A percentile compares a stretch with the other conserved stretches of the same genome.
These are phyloP conservation scores for Lentithecium fluviatile DNA, from an alignment of 495 filamentous ascomycete species.

Conservation along the genomic window DNA sequence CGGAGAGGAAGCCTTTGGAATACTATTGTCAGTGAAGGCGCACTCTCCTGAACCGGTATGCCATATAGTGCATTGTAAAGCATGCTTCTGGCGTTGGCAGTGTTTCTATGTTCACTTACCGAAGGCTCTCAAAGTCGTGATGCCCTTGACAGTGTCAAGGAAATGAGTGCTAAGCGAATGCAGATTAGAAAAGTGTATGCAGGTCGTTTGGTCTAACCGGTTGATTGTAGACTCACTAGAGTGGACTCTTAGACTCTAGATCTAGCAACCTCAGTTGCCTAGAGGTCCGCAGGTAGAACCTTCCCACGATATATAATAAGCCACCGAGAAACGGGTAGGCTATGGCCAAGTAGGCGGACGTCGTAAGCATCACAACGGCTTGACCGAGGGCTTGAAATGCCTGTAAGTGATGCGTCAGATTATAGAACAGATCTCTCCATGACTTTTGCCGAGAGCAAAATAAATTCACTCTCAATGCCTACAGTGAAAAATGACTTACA, in stretches of 20 bases:
- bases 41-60: no score
- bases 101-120: background rate
- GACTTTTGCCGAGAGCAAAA: no score
- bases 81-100: no score
- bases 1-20: background rate
- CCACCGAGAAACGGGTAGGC: conserved; percentile 10
- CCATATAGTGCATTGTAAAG: no score
- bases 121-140: conserved; percentile 20
- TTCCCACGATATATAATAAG: conserved; percentile 15
- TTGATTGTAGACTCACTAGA: background rate
- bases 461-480: no score
- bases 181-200: background rate
- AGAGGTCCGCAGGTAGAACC: conserved; percentile 24
- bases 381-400: conserved; percentile 29
- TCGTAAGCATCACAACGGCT: conserved; percentile 40
- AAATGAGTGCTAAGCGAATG: conserved; percentile 8
- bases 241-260: conserved; percentile 13
- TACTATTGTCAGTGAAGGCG: no score
- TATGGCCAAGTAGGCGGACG: conserved; percentile 38
- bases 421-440: no score
- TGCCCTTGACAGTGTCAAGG: conserved; percentile 16
- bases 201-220: background rate
- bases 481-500: no score
- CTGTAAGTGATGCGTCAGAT: background rate
- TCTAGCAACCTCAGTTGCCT: conserved; percentile 17